phyloP scores from a whole-genome alignment of 2,329 filamentous ascomycete genomes.

The Fusarium sp. region DNA sequence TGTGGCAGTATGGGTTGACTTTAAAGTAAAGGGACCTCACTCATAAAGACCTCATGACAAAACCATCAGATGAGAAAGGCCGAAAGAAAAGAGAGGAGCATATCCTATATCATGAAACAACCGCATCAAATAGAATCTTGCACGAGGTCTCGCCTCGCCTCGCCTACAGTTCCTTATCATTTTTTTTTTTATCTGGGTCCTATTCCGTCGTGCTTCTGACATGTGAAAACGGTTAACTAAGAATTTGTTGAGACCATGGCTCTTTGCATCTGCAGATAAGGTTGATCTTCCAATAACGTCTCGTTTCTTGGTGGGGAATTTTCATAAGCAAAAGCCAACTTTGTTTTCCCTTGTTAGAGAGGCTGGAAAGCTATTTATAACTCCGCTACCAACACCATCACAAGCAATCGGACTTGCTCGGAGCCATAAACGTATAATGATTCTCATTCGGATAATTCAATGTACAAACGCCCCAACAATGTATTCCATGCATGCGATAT shows the following conservation, averaged over 20 bases:
- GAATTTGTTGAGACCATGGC: conserved; percentile 33
- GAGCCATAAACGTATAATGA: neutral
- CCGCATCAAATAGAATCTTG: conserved; percentile 20
- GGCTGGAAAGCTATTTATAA: neutral
- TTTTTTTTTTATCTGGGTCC: conserved; percentile 12
- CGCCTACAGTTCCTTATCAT: conserved; percentile 9
- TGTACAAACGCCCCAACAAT: conserved; percentile 6
- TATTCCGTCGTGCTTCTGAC: conserved; percentile 23
- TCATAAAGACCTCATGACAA: conserved; percentile 1
- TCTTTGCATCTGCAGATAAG: conserved; percentile 17
- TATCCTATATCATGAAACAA: conserved; percentile 8
- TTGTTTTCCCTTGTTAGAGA: conserved; percentile 4
- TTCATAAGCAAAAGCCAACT: neutral
- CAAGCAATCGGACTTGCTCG: neutral
- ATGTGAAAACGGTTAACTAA: conserved; percentile 39
- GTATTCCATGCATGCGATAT: conserved; percentile 1
- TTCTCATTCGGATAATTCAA: neutral
- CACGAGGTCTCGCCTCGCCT: conserved; percentile 17
- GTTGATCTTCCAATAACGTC: conserved; percentile 31
- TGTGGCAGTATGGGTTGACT: neutral
- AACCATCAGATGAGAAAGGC: neutral
- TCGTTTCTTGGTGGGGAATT: conserved; percentile 21
- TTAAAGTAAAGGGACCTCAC: neutral
- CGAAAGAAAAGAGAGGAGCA: neutral
- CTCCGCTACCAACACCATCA: neutral